These are phyloP conservation scores for Neotropicomus parvogracilis DNA, from an alignment of 1,284 basidiomycete species.

Conservation along the genomic window DNA sequence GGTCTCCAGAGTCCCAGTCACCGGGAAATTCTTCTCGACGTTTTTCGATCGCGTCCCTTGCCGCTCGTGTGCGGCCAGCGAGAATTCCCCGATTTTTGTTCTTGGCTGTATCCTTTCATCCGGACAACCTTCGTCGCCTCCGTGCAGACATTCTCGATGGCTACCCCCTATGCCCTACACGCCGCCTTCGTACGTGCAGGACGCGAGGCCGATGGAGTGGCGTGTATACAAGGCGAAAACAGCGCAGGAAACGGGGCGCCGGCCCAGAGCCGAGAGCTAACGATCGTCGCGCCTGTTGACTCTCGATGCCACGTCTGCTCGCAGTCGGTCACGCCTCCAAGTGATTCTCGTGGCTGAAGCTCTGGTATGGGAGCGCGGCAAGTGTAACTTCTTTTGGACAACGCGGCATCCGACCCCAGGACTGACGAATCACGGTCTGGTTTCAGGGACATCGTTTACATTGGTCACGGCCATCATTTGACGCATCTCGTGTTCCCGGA, in stretches of 20 bases:
- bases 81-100: no score
- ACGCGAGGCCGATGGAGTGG: slow-evolving; percentile 1
- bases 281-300: no score
- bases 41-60: neutral
- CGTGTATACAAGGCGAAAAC: slow-evolving; percentile 3
- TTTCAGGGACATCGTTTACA: no score
- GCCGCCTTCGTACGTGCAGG: slow-evolving; percentile 8
- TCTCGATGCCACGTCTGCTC: no score
- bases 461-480: no score
- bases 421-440: no score
- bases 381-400: neutral
- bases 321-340: neutral
- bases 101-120: no score
- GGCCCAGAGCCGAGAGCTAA: neutral
- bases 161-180: slow-evolving; percentile 14
- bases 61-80: neutral
- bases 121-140: slow-evolving; percentile 4
- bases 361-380: neutral
- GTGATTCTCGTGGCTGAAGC: neutral
- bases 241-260: slow-evolving; percentile 1
- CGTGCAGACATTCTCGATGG: slow-evolving; percentile 6
- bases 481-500: no score
- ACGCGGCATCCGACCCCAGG: no score
- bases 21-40: neutral
- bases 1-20: neutral